Conservation (phyloP, 441 rosid genomes). For the Gossypium lobatum region DNA sequence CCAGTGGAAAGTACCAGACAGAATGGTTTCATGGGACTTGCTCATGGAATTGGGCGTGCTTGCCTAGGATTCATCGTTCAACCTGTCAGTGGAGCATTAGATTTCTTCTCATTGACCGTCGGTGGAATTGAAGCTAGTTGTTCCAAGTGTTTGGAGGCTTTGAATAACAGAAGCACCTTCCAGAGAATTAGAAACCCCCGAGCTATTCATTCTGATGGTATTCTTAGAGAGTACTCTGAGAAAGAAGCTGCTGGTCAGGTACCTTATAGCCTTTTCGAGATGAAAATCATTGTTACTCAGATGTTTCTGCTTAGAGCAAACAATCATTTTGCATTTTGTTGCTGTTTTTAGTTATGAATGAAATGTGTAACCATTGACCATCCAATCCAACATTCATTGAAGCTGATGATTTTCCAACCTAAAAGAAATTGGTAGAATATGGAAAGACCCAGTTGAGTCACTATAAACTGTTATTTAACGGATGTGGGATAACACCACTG, state of each 20-base stretch:
- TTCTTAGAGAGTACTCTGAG: constrained; percentile 79
- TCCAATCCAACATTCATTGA: neutral
- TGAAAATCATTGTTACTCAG: neutral
- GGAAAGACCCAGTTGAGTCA: constrained; percentile 1
- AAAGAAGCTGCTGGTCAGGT: constrained; percentile 98
- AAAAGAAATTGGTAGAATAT: neutral
- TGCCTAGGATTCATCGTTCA: constrained; percentile 82
- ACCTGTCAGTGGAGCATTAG: constrained; percentile 96
- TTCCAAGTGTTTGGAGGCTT: constrained; percentile 80
- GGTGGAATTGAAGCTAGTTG: constrained; percentile 97
- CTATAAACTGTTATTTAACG: neutral
- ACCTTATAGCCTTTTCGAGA: constrained; percentile 14
- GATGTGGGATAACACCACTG: neutral
- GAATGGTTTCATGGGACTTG: constrained; percentile 89
- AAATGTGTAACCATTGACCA: neutral
- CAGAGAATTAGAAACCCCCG: constrained; percentile 93
- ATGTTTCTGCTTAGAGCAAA: constrained; percentile 1
- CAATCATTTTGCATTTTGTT: neutral
- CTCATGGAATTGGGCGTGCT: constrained; percentile 94
- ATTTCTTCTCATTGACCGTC: constrained; percentile 90
- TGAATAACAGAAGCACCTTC: constrained; percentile 53
- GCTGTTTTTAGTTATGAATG: neutral
- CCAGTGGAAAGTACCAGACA: constrained; percentile 94
- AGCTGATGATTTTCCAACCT: neutral
- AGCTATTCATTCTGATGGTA: constrained; percentile 70